phyloP scores from a whole-genome alignment of 345 rosid species.

The Eucalyptus camaldulensis region DNA sequence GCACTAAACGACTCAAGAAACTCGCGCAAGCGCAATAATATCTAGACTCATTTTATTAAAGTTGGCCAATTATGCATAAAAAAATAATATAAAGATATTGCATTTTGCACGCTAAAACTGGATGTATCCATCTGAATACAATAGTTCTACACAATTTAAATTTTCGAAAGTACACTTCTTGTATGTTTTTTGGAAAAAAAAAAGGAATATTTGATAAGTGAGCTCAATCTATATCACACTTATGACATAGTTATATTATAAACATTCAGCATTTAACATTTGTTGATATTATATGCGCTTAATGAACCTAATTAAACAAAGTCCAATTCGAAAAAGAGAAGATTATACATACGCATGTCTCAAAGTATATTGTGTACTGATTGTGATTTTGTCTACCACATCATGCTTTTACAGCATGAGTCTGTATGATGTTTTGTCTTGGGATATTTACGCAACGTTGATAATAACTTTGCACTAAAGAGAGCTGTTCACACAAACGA shows the following conservation, averaged over 20 bases:
- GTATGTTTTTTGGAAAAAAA: background rate
- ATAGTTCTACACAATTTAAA: background rate
- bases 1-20: background rate
- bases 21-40: background rate
- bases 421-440: background rate
- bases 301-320: background rate
- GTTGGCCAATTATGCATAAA: background rate
- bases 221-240: background rate
- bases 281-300: background rate
- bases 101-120: background rate
- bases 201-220: background rate
- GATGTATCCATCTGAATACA: background rate
- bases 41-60: background rate
- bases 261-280: background rate
- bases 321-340: background rate
- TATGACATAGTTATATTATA: background rate
- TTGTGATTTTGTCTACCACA: background rate
- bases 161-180: background rate
- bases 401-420: background rate
- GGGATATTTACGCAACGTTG: background rate
- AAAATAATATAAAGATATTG: background rate
- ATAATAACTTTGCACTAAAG: background rate
- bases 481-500: background rate
- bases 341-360: background rate
- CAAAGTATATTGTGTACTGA: background rate